Evolutionary conservation across 352 stramenopile species (phyloP).

Genomic region (Phytophthora quininea): DNA sequence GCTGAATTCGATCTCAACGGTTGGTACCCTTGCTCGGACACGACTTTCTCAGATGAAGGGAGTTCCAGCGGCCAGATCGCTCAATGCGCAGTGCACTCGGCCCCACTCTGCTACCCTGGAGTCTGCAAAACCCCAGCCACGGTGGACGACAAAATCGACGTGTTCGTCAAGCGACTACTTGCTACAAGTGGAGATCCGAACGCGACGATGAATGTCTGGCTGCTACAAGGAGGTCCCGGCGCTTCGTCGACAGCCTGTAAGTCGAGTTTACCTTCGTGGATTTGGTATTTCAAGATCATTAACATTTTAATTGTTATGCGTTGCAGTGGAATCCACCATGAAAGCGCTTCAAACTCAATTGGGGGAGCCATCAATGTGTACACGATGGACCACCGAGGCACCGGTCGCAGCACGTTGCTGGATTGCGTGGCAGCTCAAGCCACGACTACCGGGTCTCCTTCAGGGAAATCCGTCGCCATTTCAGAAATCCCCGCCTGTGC

Average conservation of each 20-base stretch:
- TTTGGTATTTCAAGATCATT: not conserved
- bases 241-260: constrained; percentile 31
- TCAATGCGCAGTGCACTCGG: not conserved
- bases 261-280: constrained; percentile 1
- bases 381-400: constrained; percentile 46
- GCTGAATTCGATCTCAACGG: not conserved
- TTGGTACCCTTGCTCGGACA: not conserved
- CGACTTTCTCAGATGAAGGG: constrained; percentile 2
- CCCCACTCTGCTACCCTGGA: not conserved
- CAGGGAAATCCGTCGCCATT: constrained; percentile 8
- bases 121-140: not conserved
- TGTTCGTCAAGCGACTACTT: not conserved
- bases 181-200: not conserved
- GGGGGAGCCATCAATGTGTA: not conserved
- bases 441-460: constrained; percentile 32
- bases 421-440: constrained; percentile 38
- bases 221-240: constrained; percentile 39
- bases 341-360: constrained; percentile 13
- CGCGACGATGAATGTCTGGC: constrained; percentile 29
- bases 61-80: not conserved
- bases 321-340: constrained; percentile 39
- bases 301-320: not conserved
- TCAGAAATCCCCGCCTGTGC: constrained; percentile 29
- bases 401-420: constrained; percentile 33
- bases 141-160: not conserved